phyloP scores from a whole-genome alignment of 768 basidiomycete genomes.

The Pleurotus sapidus region DNA sequence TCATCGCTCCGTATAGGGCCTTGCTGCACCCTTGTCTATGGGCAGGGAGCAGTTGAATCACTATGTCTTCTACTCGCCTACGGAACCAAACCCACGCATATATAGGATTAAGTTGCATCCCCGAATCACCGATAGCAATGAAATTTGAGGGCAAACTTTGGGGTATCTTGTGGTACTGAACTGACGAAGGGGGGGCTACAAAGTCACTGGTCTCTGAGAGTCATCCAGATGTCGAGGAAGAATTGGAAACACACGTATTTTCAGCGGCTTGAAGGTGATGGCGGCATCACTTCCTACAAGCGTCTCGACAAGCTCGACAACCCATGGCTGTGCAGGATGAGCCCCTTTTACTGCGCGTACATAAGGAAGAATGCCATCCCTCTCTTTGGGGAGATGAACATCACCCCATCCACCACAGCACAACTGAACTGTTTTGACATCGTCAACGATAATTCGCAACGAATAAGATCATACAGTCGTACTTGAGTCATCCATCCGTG shows the following conservation, averaged over 20 bases:
- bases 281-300: neutral
- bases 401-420: slow-evolving; percentile 5
- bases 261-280: neutral
- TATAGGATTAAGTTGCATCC: no score
- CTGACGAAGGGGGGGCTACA: no score
- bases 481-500: slow-evolving; percentile 10
- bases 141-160: no score
- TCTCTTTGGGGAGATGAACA: neutral
- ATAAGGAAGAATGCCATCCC: neutral
- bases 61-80: no score
- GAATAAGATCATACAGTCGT: no score
- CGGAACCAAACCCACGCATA: no score
- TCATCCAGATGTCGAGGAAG: no score
- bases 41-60: no score
- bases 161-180: no score
- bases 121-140: no score
- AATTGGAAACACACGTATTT: neutral
- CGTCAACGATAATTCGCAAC: no score
- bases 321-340: neutral
- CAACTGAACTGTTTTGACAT: slow-evolving; percentile 3
- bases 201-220: no score
- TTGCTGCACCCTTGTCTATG: slow-evolving; percentile 18
- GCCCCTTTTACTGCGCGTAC: neutral
- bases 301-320: neutral
- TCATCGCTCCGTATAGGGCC: slow-evolving; percentile 15